A percentile compares a stretch with the other conserved stretches of the same genome.
Evolutionary conservation across 139 green algal species (phyloP).

Genomic region (Zygnema circumcarinatum): DNA sequence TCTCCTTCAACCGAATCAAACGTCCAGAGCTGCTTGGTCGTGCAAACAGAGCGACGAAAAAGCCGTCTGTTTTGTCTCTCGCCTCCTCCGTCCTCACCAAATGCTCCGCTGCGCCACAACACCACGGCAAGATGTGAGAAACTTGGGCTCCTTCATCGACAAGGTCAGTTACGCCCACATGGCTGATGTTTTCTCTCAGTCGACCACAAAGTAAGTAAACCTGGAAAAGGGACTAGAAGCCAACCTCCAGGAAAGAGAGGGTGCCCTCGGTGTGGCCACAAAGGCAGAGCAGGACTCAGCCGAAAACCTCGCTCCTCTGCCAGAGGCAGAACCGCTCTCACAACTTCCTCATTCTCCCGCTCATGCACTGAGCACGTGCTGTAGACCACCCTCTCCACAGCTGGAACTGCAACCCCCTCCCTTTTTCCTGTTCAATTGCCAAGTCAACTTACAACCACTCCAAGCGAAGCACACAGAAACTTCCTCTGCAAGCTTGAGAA

Average conservation of each 20-base stretch:
- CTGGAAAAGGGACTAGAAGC: not conserved
- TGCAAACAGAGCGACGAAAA: constrained; percentile 63
- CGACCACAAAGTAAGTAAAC: not conserved
- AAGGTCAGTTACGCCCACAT: too few relatives aligned
- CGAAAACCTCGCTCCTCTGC: constrained; percentile 71
- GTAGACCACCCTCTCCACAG: constrained; percentile 81
- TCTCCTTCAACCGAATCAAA: not conserved
- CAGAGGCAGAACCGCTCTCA: constrained; percentile 76
- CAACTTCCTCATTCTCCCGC: constrained; percentile 89
- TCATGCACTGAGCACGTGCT: constrained; percentile 89
- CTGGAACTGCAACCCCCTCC: constrained; percentile 60
- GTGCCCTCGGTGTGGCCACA: constrained; percentile 78
- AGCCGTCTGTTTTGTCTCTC: constrained; percentile 58
- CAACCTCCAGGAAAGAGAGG: constrained; percentile 32
- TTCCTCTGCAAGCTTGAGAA: not conserved
- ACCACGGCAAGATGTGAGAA: constrained; percentile 22
- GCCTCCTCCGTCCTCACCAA: constrained; percentile 47
- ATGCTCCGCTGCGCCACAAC: constrained; percentile 33
- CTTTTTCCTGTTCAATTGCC: too few relatives aligned
- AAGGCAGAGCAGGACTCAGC: constrained; percentile 72
- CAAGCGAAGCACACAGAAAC: too few relatives aligned
- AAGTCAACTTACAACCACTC: too few relatives aligned
- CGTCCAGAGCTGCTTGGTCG: not conserved
- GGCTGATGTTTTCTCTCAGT: constrained; percentile 11
- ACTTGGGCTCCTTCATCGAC: not conserved